A percentile compares a stretch with the other conserved stretches of the same genome.
These are phyloP conservation scores for Penicillium pulvis DNA, from an alignment of 495 filamentous ascomycete species.

Conservation along the genomic window DNA sequence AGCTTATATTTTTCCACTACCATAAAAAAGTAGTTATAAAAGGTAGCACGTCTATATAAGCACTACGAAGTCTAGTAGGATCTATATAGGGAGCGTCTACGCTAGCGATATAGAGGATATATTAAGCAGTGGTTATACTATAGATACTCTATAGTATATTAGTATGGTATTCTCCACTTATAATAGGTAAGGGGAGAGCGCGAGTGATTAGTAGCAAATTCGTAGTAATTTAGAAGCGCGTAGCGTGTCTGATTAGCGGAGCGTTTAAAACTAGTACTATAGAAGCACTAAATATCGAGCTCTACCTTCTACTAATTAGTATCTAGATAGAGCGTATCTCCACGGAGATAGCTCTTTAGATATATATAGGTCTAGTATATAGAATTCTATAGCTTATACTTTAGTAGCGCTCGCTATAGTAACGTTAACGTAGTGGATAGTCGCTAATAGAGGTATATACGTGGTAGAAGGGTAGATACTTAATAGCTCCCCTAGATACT, in stretches of 20 bases:
- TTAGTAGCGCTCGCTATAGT: neutral
- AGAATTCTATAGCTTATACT: neutral
- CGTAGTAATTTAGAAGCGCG: conserved; percentile 8
- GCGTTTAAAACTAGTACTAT: conserved; percentile 9
- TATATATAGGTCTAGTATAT: neutral
- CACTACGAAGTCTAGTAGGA: conserved; percentile 11
- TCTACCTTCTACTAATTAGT: neutral
- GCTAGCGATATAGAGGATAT: conserved; percentile 3
- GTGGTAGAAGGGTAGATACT: too few relatives aligned
- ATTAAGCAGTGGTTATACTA: conserved; percentile 23
- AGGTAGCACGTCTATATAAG: conserved; percentile 13
- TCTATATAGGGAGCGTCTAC: conserved; percentile 18
- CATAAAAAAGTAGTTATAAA: conserved; percentile 14
- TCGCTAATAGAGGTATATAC: too few relatives aligned
- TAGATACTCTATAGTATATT: conserved; percentile 22
- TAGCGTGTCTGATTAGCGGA: conserved; percentile 14
- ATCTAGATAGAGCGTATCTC: neutral
- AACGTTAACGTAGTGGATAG: neutral
- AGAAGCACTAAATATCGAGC: conserved; percentile 15
- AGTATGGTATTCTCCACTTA: conserved; percentile 15
- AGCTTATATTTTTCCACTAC: conserved; percentile 16
- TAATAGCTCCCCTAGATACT: conserved; percentile 10
- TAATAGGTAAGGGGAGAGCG: too few relatives aligned
- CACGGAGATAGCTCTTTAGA: neutral
- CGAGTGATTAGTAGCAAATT: conserved; percentile 4